These are phyloP conservation scores for Salvia sclarea DNA, from an alignment of 305 asterid genomes.

Conservation along the genomic window DNA sequence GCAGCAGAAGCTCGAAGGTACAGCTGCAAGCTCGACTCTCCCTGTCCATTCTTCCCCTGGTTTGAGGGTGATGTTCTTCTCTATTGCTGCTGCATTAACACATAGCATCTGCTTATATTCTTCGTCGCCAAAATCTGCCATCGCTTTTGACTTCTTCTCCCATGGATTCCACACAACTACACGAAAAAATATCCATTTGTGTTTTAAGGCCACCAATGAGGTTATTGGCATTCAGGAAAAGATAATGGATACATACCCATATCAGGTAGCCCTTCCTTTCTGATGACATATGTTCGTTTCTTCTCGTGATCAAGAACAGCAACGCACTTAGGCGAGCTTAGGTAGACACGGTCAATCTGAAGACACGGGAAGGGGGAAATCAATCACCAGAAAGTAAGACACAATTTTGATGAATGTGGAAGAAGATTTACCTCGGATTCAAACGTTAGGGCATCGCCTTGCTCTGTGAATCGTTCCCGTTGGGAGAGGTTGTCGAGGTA, in stretches of 20 bases:
- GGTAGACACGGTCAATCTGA: constrained; percentile 88
- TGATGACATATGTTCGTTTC: constrained; percentile 79
- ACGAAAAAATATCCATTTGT: background rate
- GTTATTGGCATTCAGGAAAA: background rate
- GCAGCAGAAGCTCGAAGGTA: constrained; percentile 80
- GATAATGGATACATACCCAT: constrained; percentile 49
- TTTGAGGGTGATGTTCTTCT: constrained; percentile 69
- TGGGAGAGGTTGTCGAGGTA: constrained; percentile 83
- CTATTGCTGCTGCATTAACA: constrained; percentile 79
- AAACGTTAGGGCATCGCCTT: constrained; percentile 90
- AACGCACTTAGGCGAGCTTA: constrained; percentile 66
- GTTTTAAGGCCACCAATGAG: background rate
- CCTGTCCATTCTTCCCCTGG: constrained; percentile 97
- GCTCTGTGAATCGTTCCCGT: constrained; percentile 86
- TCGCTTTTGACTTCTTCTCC: constrained; percentile 88
- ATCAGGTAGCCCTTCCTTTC: constrained; percentile 92
- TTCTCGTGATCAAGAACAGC: constrained; percentile 93
- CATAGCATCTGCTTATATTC: constrained; percentile 93
- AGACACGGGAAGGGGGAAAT: background rate
- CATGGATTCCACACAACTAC: constrained; percentile 97
- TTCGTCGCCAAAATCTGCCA: constrained; percentile 85
- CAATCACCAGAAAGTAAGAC: background rate
- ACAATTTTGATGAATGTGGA: background rate
- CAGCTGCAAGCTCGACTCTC: constrained; percentile 65
- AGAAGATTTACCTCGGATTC: constrained; percentile 75